Conservation (phyloP, 441 rosid genomes). For the Syzygium malaccense region DNA sequence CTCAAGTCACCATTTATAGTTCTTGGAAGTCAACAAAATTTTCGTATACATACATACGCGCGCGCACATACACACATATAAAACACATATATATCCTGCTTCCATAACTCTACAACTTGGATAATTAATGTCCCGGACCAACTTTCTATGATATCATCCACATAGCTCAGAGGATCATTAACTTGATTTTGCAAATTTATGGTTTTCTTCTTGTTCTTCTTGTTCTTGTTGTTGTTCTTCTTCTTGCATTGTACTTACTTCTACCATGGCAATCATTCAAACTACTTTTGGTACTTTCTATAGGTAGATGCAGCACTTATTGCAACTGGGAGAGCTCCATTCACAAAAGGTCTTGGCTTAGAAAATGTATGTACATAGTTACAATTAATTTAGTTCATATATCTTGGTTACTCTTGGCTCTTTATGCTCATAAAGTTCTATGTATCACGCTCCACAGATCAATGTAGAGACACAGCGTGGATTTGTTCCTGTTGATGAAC, state of each 20-base stretch:
- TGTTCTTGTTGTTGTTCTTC: background rate
- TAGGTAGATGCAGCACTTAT: constrained; percentile 96
- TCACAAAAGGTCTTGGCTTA: constrained; percentile 90
- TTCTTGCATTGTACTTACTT: background rate
- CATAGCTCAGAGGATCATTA: background rate
- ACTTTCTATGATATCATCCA: background rate
- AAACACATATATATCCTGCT: background rate
- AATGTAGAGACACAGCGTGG: constrained; percentile 85
- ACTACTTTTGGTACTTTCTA: constrained; percentile 12
- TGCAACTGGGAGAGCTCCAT: constrained; percentile 98
- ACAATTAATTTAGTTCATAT: background rate
- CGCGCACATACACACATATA: background rate
- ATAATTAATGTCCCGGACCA: background rate
- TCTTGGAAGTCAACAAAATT: background rate
- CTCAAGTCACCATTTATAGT: background rate
- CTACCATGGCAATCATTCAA: background rate
- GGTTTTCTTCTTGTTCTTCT: background rate
- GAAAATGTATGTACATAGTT: constrained; percentile 49
- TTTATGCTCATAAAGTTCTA: background rate
- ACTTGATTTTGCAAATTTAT: background rate
- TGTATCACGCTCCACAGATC: constrained; percentile 31
- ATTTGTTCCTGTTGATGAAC: constrained; percentile 88
- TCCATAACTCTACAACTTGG: background rate
- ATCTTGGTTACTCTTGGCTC: background rate
- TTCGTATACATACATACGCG: background rate